Percentiles rank a stretch among this genome's conserved stretches.
Conservation (phyloP, 148 eudicot genomes). For the Camellia granthamiana region DNA sequence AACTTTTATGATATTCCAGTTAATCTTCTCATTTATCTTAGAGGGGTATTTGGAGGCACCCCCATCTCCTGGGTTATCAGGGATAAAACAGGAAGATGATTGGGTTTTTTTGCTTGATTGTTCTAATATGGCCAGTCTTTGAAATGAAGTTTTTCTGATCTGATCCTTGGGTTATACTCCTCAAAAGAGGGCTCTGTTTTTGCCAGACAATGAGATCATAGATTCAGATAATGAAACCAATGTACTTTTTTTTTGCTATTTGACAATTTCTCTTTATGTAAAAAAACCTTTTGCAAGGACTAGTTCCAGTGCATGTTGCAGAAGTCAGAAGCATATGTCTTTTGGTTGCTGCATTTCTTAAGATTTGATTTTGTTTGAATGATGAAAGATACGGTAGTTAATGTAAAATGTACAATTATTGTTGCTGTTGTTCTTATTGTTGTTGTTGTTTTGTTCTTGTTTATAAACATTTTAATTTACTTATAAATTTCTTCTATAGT, state of each 20-base stretch:
- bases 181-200: not conserved
- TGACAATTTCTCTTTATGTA: not conserved
- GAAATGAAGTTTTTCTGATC: not conserved
- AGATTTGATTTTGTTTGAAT: not conserved
- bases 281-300: not conserved
- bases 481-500: no score
- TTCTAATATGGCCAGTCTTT: not conserved
- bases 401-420: not conserved
- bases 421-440: not conserved
- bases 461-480: no score
- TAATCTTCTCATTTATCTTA: not conserved
- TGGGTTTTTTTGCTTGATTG: not conserved
- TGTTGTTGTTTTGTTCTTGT: not conserved
- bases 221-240: not conserved
- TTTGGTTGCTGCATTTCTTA: not conserved
- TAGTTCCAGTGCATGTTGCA: not conserved
- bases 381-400: not conserved
- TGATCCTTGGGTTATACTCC: not conserved
- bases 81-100: not conserved
- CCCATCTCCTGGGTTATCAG: not conserved
- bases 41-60: not conserved
- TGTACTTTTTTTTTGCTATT: not conserved
- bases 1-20: conserved; percentile 1
- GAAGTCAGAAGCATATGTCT: not conserved
- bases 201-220: not conserved